Evolutionary conservation across 352 stramenopile genomes (phyloP).

Genomic region (Phytopythium chamaehyphon): DNA sequence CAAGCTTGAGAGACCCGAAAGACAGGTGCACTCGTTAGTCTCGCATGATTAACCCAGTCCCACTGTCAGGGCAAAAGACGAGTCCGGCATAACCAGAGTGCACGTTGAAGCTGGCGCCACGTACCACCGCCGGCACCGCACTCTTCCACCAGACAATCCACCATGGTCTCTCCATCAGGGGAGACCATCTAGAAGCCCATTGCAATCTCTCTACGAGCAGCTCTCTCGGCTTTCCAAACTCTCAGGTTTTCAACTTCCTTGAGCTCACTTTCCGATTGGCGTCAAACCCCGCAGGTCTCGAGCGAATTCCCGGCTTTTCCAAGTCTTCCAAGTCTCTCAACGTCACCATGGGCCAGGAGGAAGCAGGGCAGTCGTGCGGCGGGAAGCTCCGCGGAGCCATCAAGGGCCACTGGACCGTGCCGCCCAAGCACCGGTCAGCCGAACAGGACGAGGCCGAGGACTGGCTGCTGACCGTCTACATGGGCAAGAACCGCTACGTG

Average conservation of each 20-base stretch:
- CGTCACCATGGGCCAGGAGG: constrained; percentile 8
- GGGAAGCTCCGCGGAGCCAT: constrained; percentile 20
- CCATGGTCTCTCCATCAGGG: not conserved
- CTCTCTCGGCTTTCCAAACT: too few species aligned
- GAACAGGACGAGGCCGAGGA: constrained; percentile 53
- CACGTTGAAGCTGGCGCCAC: constrained; percentile 7
- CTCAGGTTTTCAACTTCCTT: too few species aligned
- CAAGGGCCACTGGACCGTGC: constrained; percentile 51
- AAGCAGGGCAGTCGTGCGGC: constrained; percentile 19
- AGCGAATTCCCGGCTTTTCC: too few species aligned
- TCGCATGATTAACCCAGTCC: not conserved
- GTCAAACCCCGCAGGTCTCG: constrained; percentile 2
- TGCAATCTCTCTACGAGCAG: not conserved
- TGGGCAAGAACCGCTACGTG: constrained; percentile 45
- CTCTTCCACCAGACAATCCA: not conserved
- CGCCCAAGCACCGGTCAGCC: constrained; percentile 35
- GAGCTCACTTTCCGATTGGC: constrained; percentile 14
- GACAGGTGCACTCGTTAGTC: too few species aligned
- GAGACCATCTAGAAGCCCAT: too few species aligned
- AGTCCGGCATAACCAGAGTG: not conserved
- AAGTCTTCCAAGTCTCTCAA: not conserved
- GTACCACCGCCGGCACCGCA: not conserved
- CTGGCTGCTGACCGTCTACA: constrained; percentile 47
- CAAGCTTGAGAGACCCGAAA: not conserved
- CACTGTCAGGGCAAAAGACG: not conserved